These are phyloP conservation scores for Candida hispaniensis DNA, from an alignment of 805 yeast genomes.

Conservation along the genomic window DNA sequence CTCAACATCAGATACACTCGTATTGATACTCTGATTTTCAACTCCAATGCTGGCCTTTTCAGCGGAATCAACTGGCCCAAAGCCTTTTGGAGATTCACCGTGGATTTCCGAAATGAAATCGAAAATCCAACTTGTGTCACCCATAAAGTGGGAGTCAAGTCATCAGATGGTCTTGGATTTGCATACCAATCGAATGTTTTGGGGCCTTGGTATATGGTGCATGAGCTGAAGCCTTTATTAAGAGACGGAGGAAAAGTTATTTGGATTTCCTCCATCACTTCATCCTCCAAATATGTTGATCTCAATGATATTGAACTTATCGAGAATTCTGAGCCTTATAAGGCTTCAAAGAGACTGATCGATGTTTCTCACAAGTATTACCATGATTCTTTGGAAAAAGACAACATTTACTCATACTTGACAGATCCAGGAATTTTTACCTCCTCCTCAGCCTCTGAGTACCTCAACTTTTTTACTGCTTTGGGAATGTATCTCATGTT, in stretches of 20 bases:
- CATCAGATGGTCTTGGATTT: slow-evolving; percentile 69
- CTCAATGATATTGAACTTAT: slow-evolving; percentile 65
- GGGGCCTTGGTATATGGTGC: slow-evolving; percentile 82
- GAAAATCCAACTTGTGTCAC: slow-evolving; percentile 80
- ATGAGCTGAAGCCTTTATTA: slow-evolving; percentile 49
- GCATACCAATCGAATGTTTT: slow-evolving; percentile 95
- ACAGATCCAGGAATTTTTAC: slow-evolving; percentile 93
- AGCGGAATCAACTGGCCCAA: slow-evolving; percentile 78
- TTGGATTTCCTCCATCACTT: slow-evolving; percentile 82
- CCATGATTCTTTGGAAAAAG: slow-evolving; percentile 37
- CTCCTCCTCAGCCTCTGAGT: slow-evolving; percentile 62
- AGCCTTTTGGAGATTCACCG: slow-evolving; percentile 57
- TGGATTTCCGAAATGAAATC: slow-evolving; percentile 67
- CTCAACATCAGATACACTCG: slow-evolving; percentile 50
- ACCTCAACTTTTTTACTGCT: slow-evolving; percentile 63
- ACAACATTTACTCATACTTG: slow-evolving; percentile 55
- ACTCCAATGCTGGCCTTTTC: slow-evolving; percentile 85
- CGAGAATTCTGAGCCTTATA: slow-evolving; percentile 59
- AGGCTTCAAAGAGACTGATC: slow-evolving; percentile 80
- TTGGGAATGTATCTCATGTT: slow-evolving; percentile 80
- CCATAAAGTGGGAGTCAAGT: slow-evolving; percentile 66
- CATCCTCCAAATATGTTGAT: slow-evolving; percentile 63
- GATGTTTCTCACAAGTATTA: slow-evolving; percentile 75
- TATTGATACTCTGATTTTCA: slow-evolving; percentile 70
- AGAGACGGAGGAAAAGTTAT: slow-evolving; percentile 52